Base-by-base conservation (phyloP, 2,329 filamentous ascomycete genomes). In the Aspergillus neotritici region DNA sequence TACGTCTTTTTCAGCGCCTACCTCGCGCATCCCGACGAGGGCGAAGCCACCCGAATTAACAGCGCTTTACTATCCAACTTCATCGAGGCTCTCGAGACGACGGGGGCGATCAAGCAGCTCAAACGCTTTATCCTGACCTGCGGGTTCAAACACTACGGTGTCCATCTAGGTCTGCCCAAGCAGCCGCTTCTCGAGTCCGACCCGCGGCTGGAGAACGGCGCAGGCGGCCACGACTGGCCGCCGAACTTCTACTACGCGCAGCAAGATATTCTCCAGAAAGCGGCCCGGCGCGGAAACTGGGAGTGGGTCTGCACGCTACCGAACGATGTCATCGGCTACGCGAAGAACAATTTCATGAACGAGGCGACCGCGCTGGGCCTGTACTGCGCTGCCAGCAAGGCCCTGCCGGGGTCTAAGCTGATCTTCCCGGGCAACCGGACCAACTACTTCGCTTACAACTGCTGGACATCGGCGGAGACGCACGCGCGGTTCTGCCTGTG, bases 211-310 rank as follows among this genome's bases (percentile, higher is more conserved):
- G 64, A 66, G 7, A 36, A 34, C 7, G 13, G 31, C 8, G 10
- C 14, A 15, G 50, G 36, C 3, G 62, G 61, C 2, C 39, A 40
- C 3, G 58, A 62, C 10, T 64, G 67, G 40, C 67, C 67, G 4
- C 65, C 67, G 3, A 78, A 74, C 56, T 78, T 77, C 54, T 78
- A 78, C 54, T 76, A 76, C 52, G 54, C 61, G 30, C 74, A 77
- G 52, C 69, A 78, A 51, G 59, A 66, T 16, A 68, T 74, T 41
- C 57, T 77, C 3, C 48, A 53, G 13, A 52, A 66, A 0, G 60
- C 55, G 12, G 60, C 59, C 17, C 47, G 53, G 4, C 43, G 59
- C 10, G 56, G 57, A 11, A 37, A 45, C 2, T 70, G 63, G 57
- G 63, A 67, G 10, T 73, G 68, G 70, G 55, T 66, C 3, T 64